A percentile compares a stretch with the other conserved stretches of the same genome.
phyloP scores from a whole-genome alignment of 2,329 filamentous ascomycete genomes.

The Talaromyces sp. region DNA sequence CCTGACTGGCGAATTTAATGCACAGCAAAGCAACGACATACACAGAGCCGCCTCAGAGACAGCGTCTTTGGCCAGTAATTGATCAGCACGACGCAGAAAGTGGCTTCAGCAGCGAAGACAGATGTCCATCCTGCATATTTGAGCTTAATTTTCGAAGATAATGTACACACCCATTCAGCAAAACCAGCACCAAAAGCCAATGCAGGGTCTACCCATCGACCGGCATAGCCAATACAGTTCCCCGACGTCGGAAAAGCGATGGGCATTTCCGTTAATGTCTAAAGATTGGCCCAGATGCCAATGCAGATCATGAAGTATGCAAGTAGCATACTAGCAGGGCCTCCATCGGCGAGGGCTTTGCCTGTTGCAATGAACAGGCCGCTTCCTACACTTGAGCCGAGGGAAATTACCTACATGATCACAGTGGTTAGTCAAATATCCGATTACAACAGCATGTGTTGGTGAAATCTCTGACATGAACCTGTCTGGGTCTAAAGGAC shows the following conservation, averaged over 20 bases:
- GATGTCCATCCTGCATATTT: not conserved
- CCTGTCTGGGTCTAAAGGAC: not conserved
- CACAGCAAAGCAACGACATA: no score
- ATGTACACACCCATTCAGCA: slow-evolving; percentile 21
- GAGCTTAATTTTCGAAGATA: not conserved
- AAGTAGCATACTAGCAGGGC: not conserved
- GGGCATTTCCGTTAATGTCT: not conserved
- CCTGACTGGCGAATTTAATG: no score
- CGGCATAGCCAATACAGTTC: not conserved
- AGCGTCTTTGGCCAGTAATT: not conserved
- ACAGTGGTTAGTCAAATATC: not conserved
- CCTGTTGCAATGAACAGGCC: not conserved
- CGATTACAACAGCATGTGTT: not conserved
- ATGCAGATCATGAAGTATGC: not conserved
- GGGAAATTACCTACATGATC: not conserved
- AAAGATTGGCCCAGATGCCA: slow-evolving; percentile 1
- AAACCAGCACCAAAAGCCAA: not conserved
- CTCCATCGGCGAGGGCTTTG: not conserved
- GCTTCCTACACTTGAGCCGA: not conserved
- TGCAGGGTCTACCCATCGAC: slow-evolving; percentile 13
- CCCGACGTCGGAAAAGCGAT: slow-evolving; percentile 7
- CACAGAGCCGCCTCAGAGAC: not conserved
- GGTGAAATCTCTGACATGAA: not conserved
- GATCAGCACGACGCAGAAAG: not conserved
- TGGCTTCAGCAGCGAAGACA: not conserved